Conservation (phyloP, 108 stramenopile genomes). For the Nitzschia putrida region DNA sequence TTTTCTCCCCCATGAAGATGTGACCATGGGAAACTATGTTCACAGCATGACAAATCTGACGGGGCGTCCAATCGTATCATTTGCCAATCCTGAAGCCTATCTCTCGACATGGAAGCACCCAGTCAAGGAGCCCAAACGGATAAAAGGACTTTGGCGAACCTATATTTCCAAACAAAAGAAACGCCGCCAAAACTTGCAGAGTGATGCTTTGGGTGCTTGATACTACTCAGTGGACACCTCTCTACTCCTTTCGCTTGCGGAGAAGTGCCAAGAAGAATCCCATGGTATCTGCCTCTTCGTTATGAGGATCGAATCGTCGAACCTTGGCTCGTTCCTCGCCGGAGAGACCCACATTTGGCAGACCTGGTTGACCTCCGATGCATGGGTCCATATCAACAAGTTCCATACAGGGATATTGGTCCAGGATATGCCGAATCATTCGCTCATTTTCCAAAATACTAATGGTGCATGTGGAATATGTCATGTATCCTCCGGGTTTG, state of each 20-base stretch:
- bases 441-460: slow-evolving; percentile 64
- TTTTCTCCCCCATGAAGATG: slow-evolving; percentile 23
- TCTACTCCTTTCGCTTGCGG: slow-evolving; percentile 28
- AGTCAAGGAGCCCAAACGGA: slow-evolving; percentile 21
- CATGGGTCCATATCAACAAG: slow-evolving; percentile 46
- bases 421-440: slow-evolving; percentile 60
- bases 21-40: slow-evolving; percentile 31
- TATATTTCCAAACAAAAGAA: slow-evolving; percentile 14
- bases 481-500: slow-evolving; percentile 65
- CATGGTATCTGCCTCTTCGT: slow-evolving; percentile 53
- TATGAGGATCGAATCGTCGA: slow-evolving; percentile 63
- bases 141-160: not conserved
- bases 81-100: slow-evolving; percentile 14
- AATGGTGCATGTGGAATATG: slow-evolving; percentile 76
- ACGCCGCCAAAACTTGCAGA: not conserved
- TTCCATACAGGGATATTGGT: slow-evolving; percentile 56
- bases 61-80: not conserved
- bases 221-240: too few relatives aligned
- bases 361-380: slow-evolving; percentile 29
- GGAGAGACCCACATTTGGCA: slow-evolving; percentile 51
- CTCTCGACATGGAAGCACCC: slow-evolving; percentile 19
- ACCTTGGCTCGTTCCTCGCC: slow-evolving; percentile 51
- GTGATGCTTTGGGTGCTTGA: too few relatives aligned
- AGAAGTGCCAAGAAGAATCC: slow-evolving; percentile 81
- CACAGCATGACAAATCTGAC: slow-evolving; percentile 11